These are phyloP conservation scores for Ambrosia artemisiifolia DNA, from an alignment of 129 eudicot genomes.

Conservation along the genomic window DNA sequence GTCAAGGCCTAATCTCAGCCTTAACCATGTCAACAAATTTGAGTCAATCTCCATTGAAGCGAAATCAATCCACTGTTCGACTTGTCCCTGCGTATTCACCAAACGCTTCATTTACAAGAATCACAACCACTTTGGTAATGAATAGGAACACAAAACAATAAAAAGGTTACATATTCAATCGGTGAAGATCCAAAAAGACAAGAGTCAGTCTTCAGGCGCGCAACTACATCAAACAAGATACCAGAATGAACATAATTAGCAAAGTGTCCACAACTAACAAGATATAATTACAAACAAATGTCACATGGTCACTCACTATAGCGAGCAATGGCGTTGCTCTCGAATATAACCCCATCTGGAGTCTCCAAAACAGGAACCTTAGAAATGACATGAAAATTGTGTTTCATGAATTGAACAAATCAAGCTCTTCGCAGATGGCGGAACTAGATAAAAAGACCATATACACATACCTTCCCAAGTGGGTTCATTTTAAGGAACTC, in stretches of 20 bases:
- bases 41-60: slow-evolving; percentile 44
- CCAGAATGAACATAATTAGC: slow-evolving; percentile 5
- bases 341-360: slow-evolving; percentile 80
- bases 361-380: slow-evolving; percentile 90
- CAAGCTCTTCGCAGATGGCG: neutral
- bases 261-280: neutral
- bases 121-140: neutral
- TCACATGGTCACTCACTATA: slow-evolving; percentile 42
- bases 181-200: slow-evolving; percentile 59
- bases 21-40: slow-evolving; percentile 28
- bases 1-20: slow-evolving; percentile 36
- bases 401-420: neutral
- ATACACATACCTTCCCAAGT: slow-evolving; percentile 52
- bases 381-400: neutral
- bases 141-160: neutral
- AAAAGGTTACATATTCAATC: slow-evolving; percentile 53
- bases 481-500: slow-evolving; percentile 88
- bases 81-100: slow-evolving; percentile 38
- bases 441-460: neutral
- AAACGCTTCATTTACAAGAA: neutral
- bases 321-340: slow-evolving; percentile 86
- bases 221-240: slow-evolving; percentile 39
- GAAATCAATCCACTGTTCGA: slow-evolving; percentile 68
- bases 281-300: neutral
- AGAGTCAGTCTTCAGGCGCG: slow-evolving; percentile 46